Percentiles rank a stretch among this genome's conserved stretches.
phyloP scores from a whole-genome alignment of 345 rosid genomes.

The Pseudoturritis turrita region DNA sequence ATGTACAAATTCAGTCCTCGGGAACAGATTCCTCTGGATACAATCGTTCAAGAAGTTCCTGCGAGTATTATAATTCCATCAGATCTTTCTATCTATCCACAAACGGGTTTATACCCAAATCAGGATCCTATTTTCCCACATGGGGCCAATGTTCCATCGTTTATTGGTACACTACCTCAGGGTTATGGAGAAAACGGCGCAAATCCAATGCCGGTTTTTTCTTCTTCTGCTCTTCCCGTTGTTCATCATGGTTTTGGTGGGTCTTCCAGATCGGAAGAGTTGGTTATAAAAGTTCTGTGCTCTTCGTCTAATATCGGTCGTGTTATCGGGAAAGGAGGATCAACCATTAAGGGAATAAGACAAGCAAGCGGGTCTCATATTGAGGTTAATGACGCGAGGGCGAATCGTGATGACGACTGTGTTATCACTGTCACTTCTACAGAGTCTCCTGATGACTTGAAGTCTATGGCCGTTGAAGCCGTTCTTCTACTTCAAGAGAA shows the following conservation, averaged over 20 bases:
- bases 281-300: slow-evolving; percentile 64
- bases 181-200: slow-evolving; percentile 57
- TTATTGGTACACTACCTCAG: slow-evolving; percentile 62
- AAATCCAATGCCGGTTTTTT: slow-evolving; percentile 62
- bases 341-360: slow-evolving; percentile 84
- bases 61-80: slow-evolving; percentile 84
- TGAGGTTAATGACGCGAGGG: slow-evolving; percentile 79
- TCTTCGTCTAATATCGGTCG: slow-evolving; percentile 85
- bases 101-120: slow-evolving; percentile 64
- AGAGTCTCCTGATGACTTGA: slow-evolving; percentile 88
- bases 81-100: slow-evolving; percentile 73
- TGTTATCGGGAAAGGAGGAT: slow-evolving; percentile 93
- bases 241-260: slow-evolving; percentile 49
- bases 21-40: slow-evolving; percentile 84
- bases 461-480: slow-evolving; percentile 96
- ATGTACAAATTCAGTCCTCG: slow-evolving; percentile 82
- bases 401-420: slow-evolving; percentile 63
- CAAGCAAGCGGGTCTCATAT: slow-evolving; percentile 83
- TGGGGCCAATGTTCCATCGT: slow-evolving; percentile 56
- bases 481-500: slow-evolving; percentile 79
- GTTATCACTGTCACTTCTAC: slow-evolving; percentile 57
- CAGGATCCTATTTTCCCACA: slow-evolving; percentile 51
- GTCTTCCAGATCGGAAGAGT: slow-evolving; percentile 58
- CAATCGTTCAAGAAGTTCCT: slow-evolving; percentile 58
- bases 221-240: slow-evolving; percentile 67